Base-by-base conservation (phyloP, 2,329 filamentous ascomycete species). In the Neopestalotiopsis sp. region DNA sequence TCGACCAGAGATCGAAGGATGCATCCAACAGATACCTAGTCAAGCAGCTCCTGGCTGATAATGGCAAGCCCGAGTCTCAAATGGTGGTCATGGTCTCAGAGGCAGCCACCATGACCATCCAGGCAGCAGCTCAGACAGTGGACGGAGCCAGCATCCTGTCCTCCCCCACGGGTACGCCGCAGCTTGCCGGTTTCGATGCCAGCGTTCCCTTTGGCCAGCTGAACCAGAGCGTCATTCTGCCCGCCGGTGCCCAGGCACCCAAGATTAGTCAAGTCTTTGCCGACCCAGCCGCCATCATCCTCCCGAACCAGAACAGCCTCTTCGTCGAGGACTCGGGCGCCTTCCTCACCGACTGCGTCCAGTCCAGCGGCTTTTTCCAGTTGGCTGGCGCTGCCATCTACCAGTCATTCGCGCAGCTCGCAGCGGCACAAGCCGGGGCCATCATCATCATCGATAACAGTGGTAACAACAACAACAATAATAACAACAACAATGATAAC, bases 41-140 rank as follows among this genome's bases (percentile, higher is more conserved):
- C 69, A 82, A 82, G 74, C 78, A 81, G 75, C 77, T 79, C 4
- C 73, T 80, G 32, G 79, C 76, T 34, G 78, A 82, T 74, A 82
- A 82, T 61, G 78, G 78, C 62, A 71, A 76, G 60, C 72, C 78
- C 0, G 73, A 77, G 24, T 75, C 74, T 40, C 73, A 80, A 58
- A 73, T 80, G 28, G 75, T 80, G 63, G 78, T 83, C 49, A 81
- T 82, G 79, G 72, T 82, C n/a, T 80, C 77, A 4, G 78, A 81
- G 17, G 74, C 76, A 6, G 75, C 74, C 42, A 75, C 77, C 40
- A 77, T 82, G 74, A 81, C 80, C 32, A 76, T 82, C 70, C 73
- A 71, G 49, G 72, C 72, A 3, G 71, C 78, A 34, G 17, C 59
- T 13, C 56, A 69, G 4, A 73, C 75, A 4, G 70, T 76, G 34